Evolutionary conservation across 2,329 filamentous ascomycete genomes (phyloP).

Genomic region (Beauveria pseudobassiana): DNA sequence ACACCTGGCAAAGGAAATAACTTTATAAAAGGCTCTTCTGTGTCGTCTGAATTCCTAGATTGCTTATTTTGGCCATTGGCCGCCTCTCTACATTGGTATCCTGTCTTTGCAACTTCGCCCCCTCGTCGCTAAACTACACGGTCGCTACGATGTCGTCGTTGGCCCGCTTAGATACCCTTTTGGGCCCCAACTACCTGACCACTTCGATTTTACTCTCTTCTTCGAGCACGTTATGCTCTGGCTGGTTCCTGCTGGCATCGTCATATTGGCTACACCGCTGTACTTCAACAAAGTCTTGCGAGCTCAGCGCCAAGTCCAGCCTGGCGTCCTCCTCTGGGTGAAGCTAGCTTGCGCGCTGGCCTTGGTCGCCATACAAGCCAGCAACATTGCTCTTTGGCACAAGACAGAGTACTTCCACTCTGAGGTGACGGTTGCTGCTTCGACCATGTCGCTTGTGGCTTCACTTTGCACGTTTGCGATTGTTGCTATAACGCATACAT

Average conservation of each 20-base stretch:
- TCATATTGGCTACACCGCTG: conserved; percentile 11
- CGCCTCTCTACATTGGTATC: too few species aligned
- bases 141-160: conserved; percentile 20
- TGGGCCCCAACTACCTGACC: conserved; percentile 1
- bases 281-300: neutral
- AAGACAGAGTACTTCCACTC: too few species aligned
- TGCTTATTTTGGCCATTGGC: too few species aligned
- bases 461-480: neutral
- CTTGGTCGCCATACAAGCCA: neutral
- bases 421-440: neutral
- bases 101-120: too few species aligned
- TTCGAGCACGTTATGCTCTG: conserved; percentile 1
- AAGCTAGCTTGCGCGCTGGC: neutral
- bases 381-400: neutral
- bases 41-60: too few species aligned
- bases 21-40: too few species aligned
- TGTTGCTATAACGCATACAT: neutral
- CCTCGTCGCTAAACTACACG: too few species aligned
- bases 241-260: neutral
- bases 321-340: neutral
- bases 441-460: neutral
- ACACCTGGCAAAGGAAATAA: too few species aligned
- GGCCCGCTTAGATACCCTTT: conserved; percentile 18
- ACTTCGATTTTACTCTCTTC: conserved; percentile 2
- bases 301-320: neutral